Percentiles rank a stretch among this genome's conserved stretches.
phyloP scores from a whole-genome alignment of 2,329 filamentous ascomycete species.

The Hymenoscyphus linearis region DNA sequence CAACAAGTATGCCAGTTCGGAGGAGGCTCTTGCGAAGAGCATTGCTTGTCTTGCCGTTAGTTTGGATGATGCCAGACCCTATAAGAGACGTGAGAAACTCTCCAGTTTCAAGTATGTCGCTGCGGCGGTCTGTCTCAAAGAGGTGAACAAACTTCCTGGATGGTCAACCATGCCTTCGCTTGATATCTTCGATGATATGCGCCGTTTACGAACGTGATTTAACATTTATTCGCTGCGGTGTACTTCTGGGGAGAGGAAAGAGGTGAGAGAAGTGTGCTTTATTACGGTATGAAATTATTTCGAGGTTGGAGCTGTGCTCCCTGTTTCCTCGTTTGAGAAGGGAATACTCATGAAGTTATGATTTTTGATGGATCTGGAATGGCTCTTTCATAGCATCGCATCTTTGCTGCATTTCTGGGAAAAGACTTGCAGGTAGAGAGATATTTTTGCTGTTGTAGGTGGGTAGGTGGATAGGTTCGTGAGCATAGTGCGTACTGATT shows the following conservation, averaged over 20 bases:
- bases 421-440: neutral
- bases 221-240: neutral
- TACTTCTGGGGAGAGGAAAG: no score
- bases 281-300: neutral
- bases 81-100: conserved; percentile 32
- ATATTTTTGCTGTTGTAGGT: neutral
- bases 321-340: neutral
- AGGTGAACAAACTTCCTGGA: conserved; percentile 35
- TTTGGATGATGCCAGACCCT: conserved; percentile 28
- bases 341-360: neutral
- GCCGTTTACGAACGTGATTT: neutral
- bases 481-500: neutral
- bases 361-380: neutral
- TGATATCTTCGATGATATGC: conserved; percentile 1
- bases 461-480: no score
- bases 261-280: neutral
- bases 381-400: neutral
- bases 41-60: conserved; percentile 45
- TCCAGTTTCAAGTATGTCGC: conserved; percentile 49
- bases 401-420: neutral
- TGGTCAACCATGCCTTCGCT: conserved; percentile 1
- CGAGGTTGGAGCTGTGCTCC: neutral
- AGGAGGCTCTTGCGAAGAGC: conserved; percentile 17
- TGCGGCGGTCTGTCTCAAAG: conserved; percentile 44
- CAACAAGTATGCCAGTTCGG: conserved; percentile 20